Percentiles rank a stretch among this genome's conserved stretches.
Evolutionary conservation across 371 early-diverging fungal species (phyloP).

Genomic region (Nosema muscidifuracis): DNA sequence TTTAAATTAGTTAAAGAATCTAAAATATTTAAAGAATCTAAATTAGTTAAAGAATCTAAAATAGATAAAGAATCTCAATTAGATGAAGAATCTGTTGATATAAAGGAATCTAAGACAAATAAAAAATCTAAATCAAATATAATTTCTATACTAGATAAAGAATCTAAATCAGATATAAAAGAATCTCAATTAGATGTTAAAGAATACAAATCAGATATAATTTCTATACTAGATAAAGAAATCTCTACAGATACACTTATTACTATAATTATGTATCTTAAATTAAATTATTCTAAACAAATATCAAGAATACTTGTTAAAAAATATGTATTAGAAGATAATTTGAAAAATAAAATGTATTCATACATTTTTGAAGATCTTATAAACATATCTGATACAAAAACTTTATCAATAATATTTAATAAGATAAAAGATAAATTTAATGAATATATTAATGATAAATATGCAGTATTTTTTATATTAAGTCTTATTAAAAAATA

Average conservation of each 20-base stretch:
- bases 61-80: constrained; percentile 24
- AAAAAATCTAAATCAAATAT: no score
- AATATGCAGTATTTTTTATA: constrained; percentile 52
- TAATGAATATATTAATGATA: constrained; percentile 36
- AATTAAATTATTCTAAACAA: constrained; percentile 17
- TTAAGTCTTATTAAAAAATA: constrained; percentile 38
- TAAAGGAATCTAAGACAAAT: neutral
- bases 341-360: constrained; percentile 17
- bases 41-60: no score
- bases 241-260: constrained; percentile 13
- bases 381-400: constrained; percentile 19
- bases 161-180: no score
- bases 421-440: constrained; percentile 24
- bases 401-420: constrained; percentile 38
- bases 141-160: neutral
- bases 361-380: constrained; percentile 56
- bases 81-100: neutral
- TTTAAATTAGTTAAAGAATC: no score
- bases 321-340: constrained; percentile 3
- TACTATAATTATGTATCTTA: constrained; percentile 25
- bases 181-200: neutral
- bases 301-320: constrained; percentile 18
- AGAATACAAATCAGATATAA: constrained; percentile 7
- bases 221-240: constrained; percentile 1
- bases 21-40: no score